These are phyloP conservation scores for Nannizziopsis barbatae DNA, from an alignment of 2,329 filamentous ascomycete genomes.

Conservation along the genomic window DNA sequence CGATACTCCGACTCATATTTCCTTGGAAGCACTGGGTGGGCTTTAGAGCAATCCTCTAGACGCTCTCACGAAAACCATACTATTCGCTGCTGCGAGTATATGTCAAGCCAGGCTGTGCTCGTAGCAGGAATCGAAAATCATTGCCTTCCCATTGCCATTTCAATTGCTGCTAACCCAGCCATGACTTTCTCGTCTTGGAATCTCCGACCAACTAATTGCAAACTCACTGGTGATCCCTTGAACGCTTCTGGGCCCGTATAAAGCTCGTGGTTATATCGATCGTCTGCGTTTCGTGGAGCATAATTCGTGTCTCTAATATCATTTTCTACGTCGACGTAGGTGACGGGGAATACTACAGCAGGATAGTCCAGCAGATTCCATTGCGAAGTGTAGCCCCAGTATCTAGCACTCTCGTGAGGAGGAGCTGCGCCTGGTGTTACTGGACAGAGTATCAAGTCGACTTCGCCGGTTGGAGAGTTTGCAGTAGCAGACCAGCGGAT, in stretches of 20 bases:
- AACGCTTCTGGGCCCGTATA: constrained; percentile 41
- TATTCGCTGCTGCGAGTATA: too few relatives aligned
- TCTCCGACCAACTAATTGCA: constrained; percentile 45
- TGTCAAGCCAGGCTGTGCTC: not conserved
- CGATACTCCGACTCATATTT: too few relatives aligned
- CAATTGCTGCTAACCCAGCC: constrained; percentile 24
- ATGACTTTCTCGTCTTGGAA: constrained; percentile 46
- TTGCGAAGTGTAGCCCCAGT: constrained; percentile 55
- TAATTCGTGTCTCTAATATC: constrained; percentile 33
- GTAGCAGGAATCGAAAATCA: constrained; percentile 9
- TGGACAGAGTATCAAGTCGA: constrained; percentile 53
- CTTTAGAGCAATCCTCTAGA: too few relatives aligned
- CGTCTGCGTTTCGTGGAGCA: constrained; percentile 35
- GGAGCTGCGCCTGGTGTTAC: constrained; percentile 46
- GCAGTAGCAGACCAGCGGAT: constrained; percentile 37
- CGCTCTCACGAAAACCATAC: too few relatives aligned
- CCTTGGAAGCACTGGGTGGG: too few relatives aligned
- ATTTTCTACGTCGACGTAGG: constrained; percentile 32
- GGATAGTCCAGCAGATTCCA: constrained; percentile 63
- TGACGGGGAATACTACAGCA: constrained; percentile 49
- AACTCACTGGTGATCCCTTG: constrained; percentile 39
- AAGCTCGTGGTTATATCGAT: constrained; percentile 38
- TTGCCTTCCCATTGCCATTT: constrained; percentile 24
- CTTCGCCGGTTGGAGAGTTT: constrained; percentile 20
- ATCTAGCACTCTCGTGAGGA: constrained; percentile 42